Evolutionary conservation across 176 grass and related monocot genomes (phyloP).

Genomic region (Oryza brachyantha): DNA sequence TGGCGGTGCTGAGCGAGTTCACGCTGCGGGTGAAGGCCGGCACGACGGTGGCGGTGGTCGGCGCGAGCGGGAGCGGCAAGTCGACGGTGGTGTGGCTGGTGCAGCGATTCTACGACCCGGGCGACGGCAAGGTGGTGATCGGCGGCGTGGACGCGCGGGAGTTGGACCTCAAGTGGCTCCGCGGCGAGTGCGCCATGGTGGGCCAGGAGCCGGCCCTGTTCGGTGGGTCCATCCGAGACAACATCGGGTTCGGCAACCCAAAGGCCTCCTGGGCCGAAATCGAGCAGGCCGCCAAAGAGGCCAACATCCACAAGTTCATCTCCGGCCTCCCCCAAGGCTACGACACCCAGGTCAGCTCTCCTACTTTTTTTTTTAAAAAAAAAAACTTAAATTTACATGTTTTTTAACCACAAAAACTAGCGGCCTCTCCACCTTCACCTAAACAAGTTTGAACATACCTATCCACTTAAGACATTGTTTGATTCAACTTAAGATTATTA

Average conservation of each 20-base stretch:
- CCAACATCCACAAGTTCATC: constrained; percentile 70
- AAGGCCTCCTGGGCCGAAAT: constrained; percentile 55
- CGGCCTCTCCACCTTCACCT: too few relatives aligned
- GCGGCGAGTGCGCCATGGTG: constrained; percentile 49
- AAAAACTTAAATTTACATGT: neutral
- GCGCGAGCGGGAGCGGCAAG: constrained; percentile 57
- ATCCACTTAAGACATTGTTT: too few relatives aligned
- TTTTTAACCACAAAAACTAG: too few relatives aligned
- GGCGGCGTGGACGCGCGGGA: constrained; percentile 59
- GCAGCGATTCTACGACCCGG: constrained; percentile 67
- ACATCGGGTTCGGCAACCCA: constrained; percentile 48
- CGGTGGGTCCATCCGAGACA: constrained; percentile 45
- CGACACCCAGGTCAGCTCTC: constrained; percentile 37
- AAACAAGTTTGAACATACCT: too few relatives aligned
- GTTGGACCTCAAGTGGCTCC: constrained; percentile 53
- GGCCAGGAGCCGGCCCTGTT: constrained; percentile 56
- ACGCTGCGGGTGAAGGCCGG: constrained; percentile 45
- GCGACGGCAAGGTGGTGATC: constrained; percentile 34
- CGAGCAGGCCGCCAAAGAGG: constrained; percentile 48
- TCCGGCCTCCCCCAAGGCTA: constrained; percentile 48
- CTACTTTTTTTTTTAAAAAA: neutral
- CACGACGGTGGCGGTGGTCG: constrained; percentile 50
- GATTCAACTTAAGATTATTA: too few relatives aligned
- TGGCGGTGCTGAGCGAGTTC: constrained; percentile 40
- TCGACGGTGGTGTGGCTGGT: constrained; percentile 79